Base-by-base conservation (phyloP, 768 basidiomycete genomes). In the Lentinula guzmanii region DNA sequence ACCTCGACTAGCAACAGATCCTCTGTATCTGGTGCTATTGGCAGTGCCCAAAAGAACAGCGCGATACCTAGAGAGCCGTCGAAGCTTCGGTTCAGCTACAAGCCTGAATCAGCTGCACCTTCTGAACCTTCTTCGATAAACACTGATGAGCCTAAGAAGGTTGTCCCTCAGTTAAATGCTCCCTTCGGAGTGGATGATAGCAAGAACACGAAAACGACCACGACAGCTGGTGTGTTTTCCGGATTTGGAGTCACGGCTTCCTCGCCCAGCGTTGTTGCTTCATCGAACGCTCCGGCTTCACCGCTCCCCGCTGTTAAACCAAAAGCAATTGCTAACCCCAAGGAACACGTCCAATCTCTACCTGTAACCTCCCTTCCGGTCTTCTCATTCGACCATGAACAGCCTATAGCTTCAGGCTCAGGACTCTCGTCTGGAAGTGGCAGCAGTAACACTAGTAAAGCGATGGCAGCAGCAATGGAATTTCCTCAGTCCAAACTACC, bases 1-100 rank as follows among this genome's bases (percentile, higher is more conserved):
- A 9, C 41, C 16, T 39, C 55, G 1, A n/a, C 28, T 46, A 42
- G 28, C 39, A 18, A 45, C 51, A 28, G 63, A 58, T 55, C 51
- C 55, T 60, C 67, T 59, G 67, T 64, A 58, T 68, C 70, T 18
- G 64, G 50, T 52, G 65, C 56, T 54, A 60, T 34, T 61, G 63
- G 54, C 52, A 70, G 63, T 56, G 66, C 65, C n/a, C 68, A 72
- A 45, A 88, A 86, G 69, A 72, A 81, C 2, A 82, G 77, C 31
- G 73, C 74, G 34, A 80, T 80, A 8, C 90, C 90, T 1, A 89
- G 86, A 68, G 87, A 89, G 60, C 89, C 90, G 2, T 91, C 90
- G 62, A 91, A 91, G 68, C 77, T 92, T 61, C 83, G 90, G 31
- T 87, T 80, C 66, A 89, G 89, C 65, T 83, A 87, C 70, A 82